Evolutionary conservation across 2,329 filamentous ascomycete genomes (phyloP).

Genomic region (Tolypocladium inflatum): DNA sequence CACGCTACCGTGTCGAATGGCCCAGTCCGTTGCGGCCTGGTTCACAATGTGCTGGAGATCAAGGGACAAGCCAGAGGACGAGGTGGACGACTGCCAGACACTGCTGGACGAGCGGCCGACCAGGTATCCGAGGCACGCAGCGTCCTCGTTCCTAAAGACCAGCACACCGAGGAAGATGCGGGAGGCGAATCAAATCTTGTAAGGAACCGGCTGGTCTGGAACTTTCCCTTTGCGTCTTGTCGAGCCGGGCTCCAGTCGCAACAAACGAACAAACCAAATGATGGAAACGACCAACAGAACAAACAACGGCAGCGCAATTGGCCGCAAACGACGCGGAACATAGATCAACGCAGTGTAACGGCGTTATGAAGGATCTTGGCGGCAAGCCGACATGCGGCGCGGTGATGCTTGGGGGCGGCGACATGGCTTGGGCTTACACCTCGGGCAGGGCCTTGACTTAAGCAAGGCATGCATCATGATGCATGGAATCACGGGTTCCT

Average conservation of each 20-base stretch:
- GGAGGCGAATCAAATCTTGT: slow-evolving; percentile 23
- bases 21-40: background rate
- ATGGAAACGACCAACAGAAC: background rate
- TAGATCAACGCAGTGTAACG: background rate
- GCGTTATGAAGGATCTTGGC: background rate
- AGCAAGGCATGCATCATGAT: background rate
- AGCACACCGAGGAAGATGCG: slow-evolving; percentile 29
- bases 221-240: background rate
- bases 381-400: background rate
- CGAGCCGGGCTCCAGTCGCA: background rate
- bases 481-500: background rate
- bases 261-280: background rate
- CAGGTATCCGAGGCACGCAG: slow-evolving; percentile 28
- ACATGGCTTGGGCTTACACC: background rate
- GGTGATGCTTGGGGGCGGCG: background rate
- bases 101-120: slow-evolving; percentile 1
- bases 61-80: background rate
- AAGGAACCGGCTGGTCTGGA: background rate
- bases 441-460: background rate
- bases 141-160: slow-evolving; percentile 29
- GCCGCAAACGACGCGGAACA: background rate
- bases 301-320: background rate
- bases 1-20: background rate
- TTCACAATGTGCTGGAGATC: slow-evolving; percentile 5
- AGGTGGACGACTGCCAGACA: slow-evolving; percentile 6